These are phyloP conservation scores for Garcia nutans DNA, from an alignment of 345 rosid species.

Conservation along the genomic window DNA sequence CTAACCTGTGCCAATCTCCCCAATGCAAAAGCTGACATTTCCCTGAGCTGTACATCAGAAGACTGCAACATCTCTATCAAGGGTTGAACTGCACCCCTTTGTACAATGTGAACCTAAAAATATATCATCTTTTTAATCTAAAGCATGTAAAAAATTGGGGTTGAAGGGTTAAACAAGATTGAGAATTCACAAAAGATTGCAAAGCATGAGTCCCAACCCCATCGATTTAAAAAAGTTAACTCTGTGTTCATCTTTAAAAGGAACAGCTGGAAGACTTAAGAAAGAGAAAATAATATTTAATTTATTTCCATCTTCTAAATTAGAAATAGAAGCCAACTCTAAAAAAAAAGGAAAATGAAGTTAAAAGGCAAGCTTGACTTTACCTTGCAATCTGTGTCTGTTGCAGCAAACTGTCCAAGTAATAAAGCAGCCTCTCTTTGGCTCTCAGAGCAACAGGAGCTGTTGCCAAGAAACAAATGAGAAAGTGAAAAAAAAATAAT, in stretches of 20 bases:
- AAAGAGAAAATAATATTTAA: neutral
- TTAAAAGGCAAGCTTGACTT: conserved; percentile 10
- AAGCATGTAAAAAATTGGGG: conserved; percentile 6
- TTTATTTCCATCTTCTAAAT: neutral
- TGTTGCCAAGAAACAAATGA: conserved; percentile 36
- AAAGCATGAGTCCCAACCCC: neutral
- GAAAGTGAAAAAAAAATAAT: neutral
- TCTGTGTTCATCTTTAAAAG: neutral
- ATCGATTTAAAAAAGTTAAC: neutral
- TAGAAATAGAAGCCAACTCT: neutral
- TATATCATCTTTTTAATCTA: conserved; percentile 12
- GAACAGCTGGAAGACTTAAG: neutral
- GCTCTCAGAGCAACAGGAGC: conserved; percentile 97
- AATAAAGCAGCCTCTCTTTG: conserved; percentile 98
- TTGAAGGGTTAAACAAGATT: neutral
- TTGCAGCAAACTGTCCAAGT: conserved; percentile 98
- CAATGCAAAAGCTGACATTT: conserved; percentile 99
- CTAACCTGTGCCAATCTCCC: conserved; percentile 99
- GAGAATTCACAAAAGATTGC: neutral
- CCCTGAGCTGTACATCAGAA: conserved; percentile 81
- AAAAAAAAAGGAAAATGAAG: neutral
- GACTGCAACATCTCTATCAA: conserved; percentile 95
- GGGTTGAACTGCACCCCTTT: conserved; percentile 95
- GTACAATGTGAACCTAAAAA: conserved; percentile 96
- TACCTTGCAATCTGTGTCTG: conserved; percentile 99